Evolutionary conservation across 495 filamentous ascomycete species (phyloP).

Genomic region (Podospora appendiculata): DNA sequence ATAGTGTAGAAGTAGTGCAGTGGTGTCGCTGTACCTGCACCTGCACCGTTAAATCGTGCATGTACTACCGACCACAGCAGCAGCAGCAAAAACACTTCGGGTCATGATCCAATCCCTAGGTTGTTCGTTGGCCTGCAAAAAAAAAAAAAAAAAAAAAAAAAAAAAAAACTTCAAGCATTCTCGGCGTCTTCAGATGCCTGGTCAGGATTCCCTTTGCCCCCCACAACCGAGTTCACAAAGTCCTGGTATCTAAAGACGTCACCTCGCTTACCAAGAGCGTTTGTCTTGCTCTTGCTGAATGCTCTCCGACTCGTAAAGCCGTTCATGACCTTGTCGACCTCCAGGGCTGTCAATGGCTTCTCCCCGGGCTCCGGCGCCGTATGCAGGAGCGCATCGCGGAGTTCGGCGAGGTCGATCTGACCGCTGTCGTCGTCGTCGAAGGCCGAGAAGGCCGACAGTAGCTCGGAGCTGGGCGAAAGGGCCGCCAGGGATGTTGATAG

Average conservation of each 20-base stretch:
- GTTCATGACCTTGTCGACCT: constrained; percentile 75
- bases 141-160: too few species aligned
- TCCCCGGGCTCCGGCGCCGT: constrained; percentile 72
- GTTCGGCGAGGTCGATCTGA: constrained; percentile 74
- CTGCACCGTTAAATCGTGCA: too few species aligned
- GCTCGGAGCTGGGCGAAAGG: constrained; percentile 65
- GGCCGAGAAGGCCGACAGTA: constrained; percentile 80
- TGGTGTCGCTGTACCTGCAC: too few species aligned
- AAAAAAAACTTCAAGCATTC: constrained; percentile 9
- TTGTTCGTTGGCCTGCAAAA: too few species aligned
- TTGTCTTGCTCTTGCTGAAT: constrained; percentile 51
- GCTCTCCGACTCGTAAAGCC: constrained; percentile 78
- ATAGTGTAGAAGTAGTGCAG: too few species aligned
- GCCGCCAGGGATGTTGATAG: constrained; percentile 64
- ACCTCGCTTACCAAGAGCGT: constrained; percentile 44
- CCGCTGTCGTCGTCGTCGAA: constrained; percentile 96
- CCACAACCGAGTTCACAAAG: constrained; percentile 58
- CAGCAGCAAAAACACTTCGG: too few species aligned
- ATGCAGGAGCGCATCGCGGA: constrained; percentile 74
- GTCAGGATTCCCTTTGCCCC: constrained; percentile 32
- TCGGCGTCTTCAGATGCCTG: constrained; percentile 23
- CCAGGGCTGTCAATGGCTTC: constrained; percentile 55
- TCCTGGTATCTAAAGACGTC: constrained; percentile 76
- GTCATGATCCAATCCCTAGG: too few species aligned
- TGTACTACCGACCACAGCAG: too few species aligned